These are phyloP conservation scores for Plasmodium coatneyi DNA, from an alignment of 169 alveolate genomes.

Conservation along the genomic window DNA sequence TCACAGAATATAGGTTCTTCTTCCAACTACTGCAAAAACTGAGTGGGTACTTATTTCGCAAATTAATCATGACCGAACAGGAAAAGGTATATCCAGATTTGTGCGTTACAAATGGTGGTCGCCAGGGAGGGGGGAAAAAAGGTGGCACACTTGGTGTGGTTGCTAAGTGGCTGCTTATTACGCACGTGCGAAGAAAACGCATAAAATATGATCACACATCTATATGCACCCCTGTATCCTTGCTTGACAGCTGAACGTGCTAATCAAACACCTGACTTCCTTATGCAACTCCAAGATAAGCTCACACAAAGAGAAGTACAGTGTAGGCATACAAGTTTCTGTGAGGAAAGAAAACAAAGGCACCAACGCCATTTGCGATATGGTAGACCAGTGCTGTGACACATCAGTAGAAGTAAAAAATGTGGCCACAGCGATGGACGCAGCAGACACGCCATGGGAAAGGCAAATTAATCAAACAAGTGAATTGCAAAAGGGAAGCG, in stretches of 20 bases:
- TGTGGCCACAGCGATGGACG: constrained; percentile 4
- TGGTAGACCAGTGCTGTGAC: constrained; percentile 30
- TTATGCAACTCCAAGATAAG: background rate
- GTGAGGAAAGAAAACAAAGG: constrained; percentile 35
- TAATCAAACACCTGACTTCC: constrained; percentile 50
- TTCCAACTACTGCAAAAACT: constrained; percentile 50
- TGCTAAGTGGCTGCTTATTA: background rate
- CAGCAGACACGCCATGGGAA: background rate
- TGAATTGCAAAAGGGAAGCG: background rate
- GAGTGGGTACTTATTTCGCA: constrained; percentile 58
- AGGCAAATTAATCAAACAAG: background rate
- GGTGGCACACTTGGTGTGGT: background rate
- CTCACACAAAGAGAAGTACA: background rate
- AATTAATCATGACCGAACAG: constrained; percentile 67
- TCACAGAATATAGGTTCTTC: constrained; percentile 46
- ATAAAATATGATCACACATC: background rate
- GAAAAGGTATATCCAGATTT: constrained; percentile 30
- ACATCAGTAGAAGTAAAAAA: constrained; percentile 21
- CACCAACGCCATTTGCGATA: constrained; percentile 51
- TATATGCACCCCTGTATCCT: background rate
- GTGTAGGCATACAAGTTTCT: constrained; percentile 28
- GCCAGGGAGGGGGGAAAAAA: background rate
- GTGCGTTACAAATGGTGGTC: background rate
- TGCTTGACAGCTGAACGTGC: constrained; percentile 38
- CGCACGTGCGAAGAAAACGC: background rate